These are phyloP conservation scores for Tinospora cordifolia DNA, from an alignment of 164 flowering plant genomes.

Conservation along the genomic window DNA sequence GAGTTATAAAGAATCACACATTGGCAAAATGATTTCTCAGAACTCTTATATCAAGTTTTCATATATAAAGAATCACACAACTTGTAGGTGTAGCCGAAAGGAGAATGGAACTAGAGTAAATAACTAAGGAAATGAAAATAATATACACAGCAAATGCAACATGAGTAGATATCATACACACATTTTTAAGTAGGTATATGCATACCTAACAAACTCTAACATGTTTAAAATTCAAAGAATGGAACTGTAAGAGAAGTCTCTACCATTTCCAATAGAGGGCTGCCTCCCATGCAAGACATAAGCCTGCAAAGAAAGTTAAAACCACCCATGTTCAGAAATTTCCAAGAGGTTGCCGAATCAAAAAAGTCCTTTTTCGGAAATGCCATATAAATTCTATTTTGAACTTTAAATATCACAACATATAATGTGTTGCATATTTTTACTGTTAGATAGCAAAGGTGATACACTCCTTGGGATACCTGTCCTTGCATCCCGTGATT, in stretches of 20 bases:
- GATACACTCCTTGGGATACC: no score
- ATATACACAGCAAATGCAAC: background rate
- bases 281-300: conserved; percentile 78
- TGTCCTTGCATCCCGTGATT: no score
- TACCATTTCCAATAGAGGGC: conserved; percentile 72
- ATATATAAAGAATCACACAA: background rate
- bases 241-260: conserved; percentile 14
- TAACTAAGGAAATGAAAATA: background rate
- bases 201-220: background rate
- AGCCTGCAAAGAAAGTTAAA: conserved; percentile 42
- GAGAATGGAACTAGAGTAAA: background rate
- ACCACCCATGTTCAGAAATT: background rate
- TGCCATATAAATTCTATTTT: no score
- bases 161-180: background rate
- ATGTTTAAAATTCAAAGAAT: background rate
- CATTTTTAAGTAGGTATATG: background rate
- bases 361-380: no score
- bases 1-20: no score
- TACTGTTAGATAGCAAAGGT: no score
- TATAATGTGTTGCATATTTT: no score
- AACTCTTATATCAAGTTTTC: background rate
- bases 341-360: background rate
- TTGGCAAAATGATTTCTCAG: background rate
- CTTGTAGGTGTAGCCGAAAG: background rate
- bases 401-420: no score